Evolutionary conservation across 176 grass and related monocot species (phyloP), one percentile per base, ranked within the genome.

Genomic region (Alopecurus myosuroides): DNA sequence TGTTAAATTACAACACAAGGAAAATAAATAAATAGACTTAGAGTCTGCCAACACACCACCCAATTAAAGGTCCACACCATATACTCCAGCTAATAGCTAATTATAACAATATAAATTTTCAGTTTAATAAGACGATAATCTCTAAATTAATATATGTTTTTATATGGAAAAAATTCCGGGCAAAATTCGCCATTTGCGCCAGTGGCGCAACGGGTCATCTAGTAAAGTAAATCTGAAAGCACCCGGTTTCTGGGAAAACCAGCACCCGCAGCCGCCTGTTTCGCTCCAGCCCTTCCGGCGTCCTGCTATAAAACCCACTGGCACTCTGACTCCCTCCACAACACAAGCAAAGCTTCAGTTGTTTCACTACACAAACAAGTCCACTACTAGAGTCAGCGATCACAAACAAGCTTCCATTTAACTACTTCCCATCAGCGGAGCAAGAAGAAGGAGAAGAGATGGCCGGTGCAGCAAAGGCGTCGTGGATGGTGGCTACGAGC

Each of bases 401-500:
- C 68, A 44, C 23, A 50, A 28, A 18, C 48, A 23, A 10, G 7
- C 28, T 2, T 2, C 33, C 22, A 57, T 15, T 48, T 1, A 5
- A 17, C 3, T 4, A 15, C 13, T 66, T 31, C 7, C 34, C 3
- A 52, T 2, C 49, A 77, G 1, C 50, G 4, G 23, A 71, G 25
- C 46, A 40, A 75, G n/a, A 76, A 20, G 7, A 35, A 30, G 11
- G 46, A 2, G 51, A 82, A 18, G 53, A 28, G 17, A 80, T 8
- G 35, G 45, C 71, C 2, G 66, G 28, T 37, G 76, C 78, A 9
- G 73, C 87, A 4, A 95, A 63, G 81, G 85, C 84, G 17, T 92
- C 90, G 44, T 88, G 86, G 80, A 71, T 88, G 22, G 88, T 86
- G 31, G 88, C 93, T n/a, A 70, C 85, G 50, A 95, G 88, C 83